phyloP scores from a whole-genome alignment of 2,329 filamentous ascomycete genomes.

The Colletotrichum navitas region DNA sequence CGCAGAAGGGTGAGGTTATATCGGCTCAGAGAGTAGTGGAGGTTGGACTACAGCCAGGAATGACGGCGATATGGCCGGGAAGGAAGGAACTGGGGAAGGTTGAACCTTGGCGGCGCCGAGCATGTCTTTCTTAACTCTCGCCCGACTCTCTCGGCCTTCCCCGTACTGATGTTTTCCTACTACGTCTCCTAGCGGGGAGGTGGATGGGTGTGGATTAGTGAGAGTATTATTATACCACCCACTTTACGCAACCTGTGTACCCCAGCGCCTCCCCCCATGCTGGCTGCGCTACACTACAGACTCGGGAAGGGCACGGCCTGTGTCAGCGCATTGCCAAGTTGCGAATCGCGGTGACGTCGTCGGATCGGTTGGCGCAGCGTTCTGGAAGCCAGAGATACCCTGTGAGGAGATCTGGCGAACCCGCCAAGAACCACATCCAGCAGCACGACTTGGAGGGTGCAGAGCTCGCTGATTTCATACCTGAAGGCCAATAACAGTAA shows the following conservation, averaged over 20 bases:
- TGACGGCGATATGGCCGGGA: conserved; percentile 13
- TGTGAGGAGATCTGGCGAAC: neutral
- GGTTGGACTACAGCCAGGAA: neutral
- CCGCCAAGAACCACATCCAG: conserved; percentile 31
- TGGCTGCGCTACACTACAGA: conserved; percentile 10
- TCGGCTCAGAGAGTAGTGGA: neutral
- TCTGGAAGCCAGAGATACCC: conserved; percentile 23
- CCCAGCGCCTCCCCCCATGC: neutral
- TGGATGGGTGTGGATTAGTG: conserved; percentile 10
- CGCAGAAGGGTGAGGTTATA: conserved; percentile 8
- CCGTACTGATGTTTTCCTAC: neutral
- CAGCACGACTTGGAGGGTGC: conserved; percentile 7
- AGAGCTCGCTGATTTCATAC: neutral
- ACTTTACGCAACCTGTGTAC: neutral
- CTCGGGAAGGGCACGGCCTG: conserved; percentile 32
- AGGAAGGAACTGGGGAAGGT: conserved; percentile 24
- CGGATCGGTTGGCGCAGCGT: conserved; percentile 3
- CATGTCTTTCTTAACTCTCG: conserved; percentile 6
- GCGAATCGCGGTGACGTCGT: conserved; percentile 33
- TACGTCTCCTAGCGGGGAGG: neutral
- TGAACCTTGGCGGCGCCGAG: conserved; percentile 20
- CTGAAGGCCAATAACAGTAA: neutral
- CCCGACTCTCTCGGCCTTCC: neutral
- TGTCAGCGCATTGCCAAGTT: conserved; percentile 31
- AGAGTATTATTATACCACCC: conserved; percentile 4